These are phyloP conservation scores for Xylaria sp. DNA, from an alignment of 2,329 filamentous ascomycete genomes.

Conservation along the genomic window DNA sequence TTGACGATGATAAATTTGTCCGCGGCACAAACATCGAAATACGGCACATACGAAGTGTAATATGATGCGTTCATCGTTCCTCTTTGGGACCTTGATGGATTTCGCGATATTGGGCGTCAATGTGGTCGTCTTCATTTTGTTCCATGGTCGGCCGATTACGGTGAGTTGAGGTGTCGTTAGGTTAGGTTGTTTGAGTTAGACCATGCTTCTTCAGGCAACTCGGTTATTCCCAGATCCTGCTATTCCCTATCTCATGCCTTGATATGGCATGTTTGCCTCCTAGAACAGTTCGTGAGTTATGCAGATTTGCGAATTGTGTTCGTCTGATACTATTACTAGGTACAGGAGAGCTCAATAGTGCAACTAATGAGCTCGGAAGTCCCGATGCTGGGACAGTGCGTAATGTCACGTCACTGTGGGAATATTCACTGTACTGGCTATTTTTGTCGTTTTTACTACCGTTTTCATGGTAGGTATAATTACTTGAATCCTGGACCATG, in stretches of 20 bases:
- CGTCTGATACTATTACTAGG: neutral
- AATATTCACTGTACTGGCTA: slow-evolving; percentile 22
- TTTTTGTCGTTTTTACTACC: slow-evolving; percentile 21
- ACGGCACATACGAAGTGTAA: slow-evolving; percentile 77
- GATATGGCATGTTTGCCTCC: neutral
- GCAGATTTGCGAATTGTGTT: slow-evolving; percentile 10
- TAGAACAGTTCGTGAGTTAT: slow-evolving; percentile 2
- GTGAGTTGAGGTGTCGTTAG: neutral
- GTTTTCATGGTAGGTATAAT: neutral
- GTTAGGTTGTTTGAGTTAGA: neutral
- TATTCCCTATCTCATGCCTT: slow-evolving; percentile 7
- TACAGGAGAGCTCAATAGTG: neutral
- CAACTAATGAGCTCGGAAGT: slow-evolving; percentile 16
- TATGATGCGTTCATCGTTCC: slow-evolving; percentile 75
- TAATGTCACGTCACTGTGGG: slow-evolving; percentile 1
- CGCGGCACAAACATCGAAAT: neutral
- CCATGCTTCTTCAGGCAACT: slow-evolving; percentile 20
- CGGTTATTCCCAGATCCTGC: slow-evolving; percentile 5
- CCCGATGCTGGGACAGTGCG: slow-evolving; percentile 26
- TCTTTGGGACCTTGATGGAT: slow-evolving; percentile 47
- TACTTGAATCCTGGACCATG: neutral
- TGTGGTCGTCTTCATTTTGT: slow-evolving; percentile 44
- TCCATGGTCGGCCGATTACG: slow-evolving; percentile 42
- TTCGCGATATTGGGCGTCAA: slow-evolving; percentile 40
- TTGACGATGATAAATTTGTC: neutral